These are phyloP conservation scores for Kodamaea jinghongensis DNA, from an alignment of 805 yeast genomes.

Conservation along the genomic window DNA sequence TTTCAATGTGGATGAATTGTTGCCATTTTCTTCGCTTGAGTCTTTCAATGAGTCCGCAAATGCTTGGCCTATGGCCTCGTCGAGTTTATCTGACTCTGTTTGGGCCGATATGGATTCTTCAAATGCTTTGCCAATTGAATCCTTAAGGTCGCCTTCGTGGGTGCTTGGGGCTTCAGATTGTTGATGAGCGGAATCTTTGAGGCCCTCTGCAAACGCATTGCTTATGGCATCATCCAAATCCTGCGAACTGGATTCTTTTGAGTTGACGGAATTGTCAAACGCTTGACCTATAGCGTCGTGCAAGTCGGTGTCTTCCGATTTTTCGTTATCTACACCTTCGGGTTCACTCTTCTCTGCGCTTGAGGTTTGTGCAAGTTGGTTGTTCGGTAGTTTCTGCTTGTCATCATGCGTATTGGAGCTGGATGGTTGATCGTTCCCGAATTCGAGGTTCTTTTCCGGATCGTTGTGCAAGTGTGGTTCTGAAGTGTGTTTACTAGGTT, in stretches of 20 bases:
- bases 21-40: no score
- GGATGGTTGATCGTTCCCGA: neutral
- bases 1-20: no score
- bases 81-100: neutral
- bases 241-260: neutral
- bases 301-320: no score
- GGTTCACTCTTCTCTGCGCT: conserved; percentile 5
- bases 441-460: no score
- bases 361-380: conserved; percentile 9
- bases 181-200: neutral
- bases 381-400: no score
- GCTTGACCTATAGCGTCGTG: neutral
- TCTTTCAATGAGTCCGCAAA: no score
- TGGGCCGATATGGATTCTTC: conserved; percentile 12
- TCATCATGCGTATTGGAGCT: no score
- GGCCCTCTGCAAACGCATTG: neutral
- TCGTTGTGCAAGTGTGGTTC: no score
- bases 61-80: neutral
- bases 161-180: neutral
- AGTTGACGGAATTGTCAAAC: neutral
- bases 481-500: neutral
- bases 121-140: conserved; percentile 23
- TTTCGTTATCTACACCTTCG: neutral
- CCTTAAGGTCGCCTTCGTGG: conserved; percentile 11
- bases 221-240: conserved; percentile 7